These are phyloP conservation scores for Drosera capensis DNA, from an alignment of 148 eudicot genomes.

Conservation along the genomic window DNA sequence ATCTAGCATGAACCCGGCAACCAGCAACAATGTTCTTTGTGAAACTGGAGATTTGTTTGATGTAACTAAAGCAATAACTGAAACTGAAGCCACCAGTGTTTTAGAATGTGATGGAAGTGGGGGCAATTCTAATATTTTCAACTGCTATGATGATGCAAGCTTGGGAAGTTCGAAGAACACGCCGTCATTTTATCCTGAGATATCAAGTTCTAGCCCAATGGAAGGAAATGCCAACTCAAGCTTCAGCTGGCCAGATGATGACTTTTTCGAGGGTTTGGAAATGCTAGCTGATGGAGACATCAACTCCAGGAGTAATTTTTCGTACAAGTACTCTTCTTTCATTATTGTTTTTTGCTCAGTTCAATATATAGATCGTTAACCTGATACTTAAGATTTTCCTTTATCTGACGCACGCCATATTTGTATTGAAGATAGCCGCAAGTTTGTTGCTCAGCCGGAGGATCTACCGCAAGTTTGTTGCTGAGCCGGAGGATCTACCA, in stretches of 20 bases:
- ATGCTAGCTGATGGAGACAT: conserved; percentile 27
- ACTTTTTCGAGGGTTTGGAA: conserved; percentile 28
- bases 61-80: not conserved
- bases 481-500: too few relatives aligned
- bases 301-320: too few relatives aligned
- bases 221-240: conserved; percentile 25
- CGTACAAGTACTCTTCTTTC: too few relatives aligned
- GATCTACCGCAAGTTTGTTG: too few relatives aligned
- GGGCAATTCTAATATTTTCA: not conserved
- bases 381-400: too few relatives aligned
- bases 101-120: conserved; percentile 2
- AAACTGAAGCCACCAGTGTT: not conserved
- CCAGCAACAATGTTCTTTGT: not conserved
- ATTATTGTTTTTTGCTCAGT: too few relatives aligned
- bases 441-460: too few relatives aligned
- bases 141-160: not conserved
- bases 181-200: conserved; percentile 17
- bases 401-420: too few relatives aligned
- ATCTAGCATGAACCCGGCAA: not conserved
- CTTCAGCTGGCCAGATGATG: conserved; percentile 10
- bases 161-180: not conserved
- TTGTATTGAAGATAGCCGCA: too few relatives aligned
- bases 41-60: not conserved
- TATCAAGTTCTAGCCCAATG: conserved; percentile 8
- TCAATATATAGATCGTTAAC: too few relatives aligned